Base-by-base conservation (phyloP, 2,329 filamentous ascomycete genomes). In the Penicillium sp. region DNA sequence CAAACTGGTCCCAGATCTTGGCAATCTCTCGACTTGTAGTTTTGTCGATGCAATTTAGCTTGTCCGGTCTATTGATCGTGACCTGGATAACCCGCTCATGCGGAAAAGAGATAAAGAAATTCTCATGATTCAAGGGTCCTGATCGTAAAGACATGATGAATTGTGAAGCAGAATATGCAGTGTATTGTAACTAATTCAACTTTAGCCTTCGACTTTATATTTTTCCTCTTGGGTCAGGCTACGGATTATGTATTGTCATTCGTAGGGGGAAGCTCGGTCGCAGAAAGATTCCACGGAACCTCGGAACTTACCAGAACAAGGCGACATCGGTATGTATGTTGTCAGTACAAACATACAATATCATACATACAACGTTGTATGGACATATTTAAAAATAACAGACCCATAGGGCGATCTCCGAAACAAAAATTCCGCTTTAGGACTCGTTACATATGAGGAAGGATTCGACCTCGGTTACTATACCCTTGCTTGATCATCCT, bases 1-100 rank as follows among this genome's bases (percentile, higher is more conserved):
- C 87, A 71, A 84, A 88, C 82, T 85, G 88, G 17, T 75, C 69
- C 78, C 81, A 87, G 6, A 84, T 68, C 3, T 67, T 60, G 56
- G 79, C 72, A 50, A 82, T 77, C 47, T 80, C 73, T 45, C 69
- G 71, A 33, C 77, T 78, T 12, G 72, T 77, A 10, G 72, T 65
- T 21, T 74, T 74, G 6, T 74, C 73, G 63, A 80, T 77, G 47
- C 71, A 78, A 62, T 80, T 79, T 12, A 77, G 64, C 52, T 72
- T 72, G 17, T 75, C 65, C 2, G 74, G 73, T 15, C 77, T 67
- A 61, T 77, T 75, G 64, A 79, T 72, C 6, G 75, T 77, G 56
- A 80, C 71, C 38, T 77, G 69, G 6, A 80, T 62, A 43, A 78
- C 71, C 8, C 74, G 71, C 6, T 75, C 73, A 33, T 77, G 70